Base-by-base conservation (phyloP, 23 red algal genomes). In the Gracilaria vermiculophylla region DNA sequence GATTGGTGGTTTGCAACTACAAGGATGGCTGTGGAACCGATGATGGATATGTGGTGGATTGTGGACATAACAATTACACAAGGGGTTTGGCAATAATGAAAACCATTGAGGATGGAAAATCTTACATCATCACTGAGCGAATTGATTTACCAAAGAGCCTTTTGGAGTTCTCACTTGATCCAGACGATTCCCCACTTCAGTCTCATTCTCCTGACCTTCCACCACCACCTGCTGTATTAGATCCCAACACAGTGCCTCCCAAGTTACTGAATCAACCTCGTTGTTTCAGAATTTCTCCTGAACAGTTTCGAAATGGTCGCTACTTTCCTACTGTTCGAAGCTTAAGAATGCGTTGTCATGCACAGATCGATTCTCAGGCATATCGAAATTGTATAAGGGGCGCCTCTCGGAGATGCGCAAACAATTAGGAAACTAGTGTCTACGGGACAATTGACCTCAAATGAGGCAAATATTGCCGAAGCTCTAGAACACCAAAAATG, bases 21-120 rank as follows among this genome's bases (percentile, higher is more conserved):
- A 33, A 66, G 5, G 25, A 66, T 34, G 61, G 61, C 61, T 66
- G 61, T 66, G 61, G 61, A 34, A 66, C 61, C 4, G 61, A 66
- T 66, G 61, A 66, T 66, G 61, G 61, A 66, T 66, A 34, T 17
- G 31, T 66, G 61, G 61, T 66, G 25, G 34, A 66, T 66, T 66
- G 61, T 21, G 61, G 61, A 66, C 25, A 21, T 3, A 6, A 66
- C 10, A 66, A 66, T 66, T 34, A 2, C 13, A 66, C 61, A 21
- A n/a, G 4, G 31, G 61, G 61, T 66, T 4, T 66, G 61, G 12
- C 61, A 66, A 66, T 66, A 34, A n/a, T 66, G 61, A 66, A 39
- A 66, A 66, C 61, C 27, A 66, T 66, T 35, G 61, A 66, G 61
- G 61, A 66, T 66, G 61, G 61, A 66, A 29, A 66, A 66, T 66